Evolutionary conservation across 2,329 filamentous ascomycete genomes (phyloP).

Genomic region (Cyclaneusma minus): DNA sequence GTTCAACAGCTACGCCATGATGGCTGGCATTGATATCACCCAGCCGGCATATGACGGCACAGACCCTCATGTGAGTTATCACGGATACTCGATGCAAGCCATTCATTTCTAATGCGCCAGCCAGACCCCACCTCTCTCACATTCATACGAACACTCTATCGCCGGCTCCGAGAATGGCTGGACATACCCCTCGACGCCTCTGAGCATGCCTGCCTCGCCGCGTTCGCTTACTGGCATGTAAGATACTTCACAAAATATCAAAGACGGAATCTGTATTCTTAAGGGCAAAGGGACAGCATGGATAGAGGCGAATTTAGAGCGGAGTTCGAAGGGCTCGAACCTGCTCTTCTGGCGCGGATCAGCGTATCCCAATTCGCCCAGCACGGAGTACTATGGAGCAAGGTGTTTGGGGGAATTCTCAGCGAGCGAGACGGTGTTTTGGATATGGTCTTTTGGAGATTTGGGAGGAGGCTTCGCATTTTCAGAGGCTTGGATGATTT

Average conservation of each 20-base stretch:
- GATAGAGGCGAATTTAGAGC: too few relatives aligned
- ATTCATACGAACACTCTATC: conserved; percentile 54
- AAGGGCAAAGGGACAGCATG: neutral
- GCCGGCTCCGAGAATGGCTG: conserved; percentile 45
- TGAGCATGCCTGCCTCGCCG: conserved; percentile 59
- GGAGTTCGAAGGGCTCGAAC: too few relatives aligned
- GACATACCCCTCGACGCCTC: conserved; percentile 51
- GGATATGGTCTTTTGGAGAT: too few relatives aligned
- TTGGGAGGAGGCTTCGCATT: too few relatives aligned
- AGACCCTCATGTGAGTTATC: conserved; percentile 60
- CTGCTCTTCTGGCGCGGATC: too few relatives aligned
- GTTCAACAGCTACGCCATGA: conserved; percentile 48
- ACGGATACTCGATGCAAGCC: conserved; percentile 1
- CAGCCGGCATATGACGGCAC: conserved; percentile 46
- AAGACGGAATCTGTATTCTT: neutral
- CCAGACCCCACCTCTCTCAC: conserved; percentile 64
- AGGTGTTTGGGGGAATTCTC: too few relatives aligned
- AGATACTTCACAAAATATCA: conserved; percentile 10
- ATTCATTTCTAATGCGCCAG: conserved; percentile 2
- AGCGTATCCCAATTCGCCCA: too few relatives aligned
- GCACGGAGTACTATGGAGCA: too few relatives aligned
- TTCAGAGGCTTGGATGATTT: too few relatives aligned
- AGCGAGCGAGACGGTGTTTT: too few relatives aligned
- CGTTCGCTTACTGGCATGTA: conserved; percentile 25
- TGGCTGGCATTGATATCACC: conserved; percentile 44